These are phyloP conservation scores for Solanum infundibuliforme DNA, from an alignment of 257 asterid species.

Conservation along the genomic window DNA sequence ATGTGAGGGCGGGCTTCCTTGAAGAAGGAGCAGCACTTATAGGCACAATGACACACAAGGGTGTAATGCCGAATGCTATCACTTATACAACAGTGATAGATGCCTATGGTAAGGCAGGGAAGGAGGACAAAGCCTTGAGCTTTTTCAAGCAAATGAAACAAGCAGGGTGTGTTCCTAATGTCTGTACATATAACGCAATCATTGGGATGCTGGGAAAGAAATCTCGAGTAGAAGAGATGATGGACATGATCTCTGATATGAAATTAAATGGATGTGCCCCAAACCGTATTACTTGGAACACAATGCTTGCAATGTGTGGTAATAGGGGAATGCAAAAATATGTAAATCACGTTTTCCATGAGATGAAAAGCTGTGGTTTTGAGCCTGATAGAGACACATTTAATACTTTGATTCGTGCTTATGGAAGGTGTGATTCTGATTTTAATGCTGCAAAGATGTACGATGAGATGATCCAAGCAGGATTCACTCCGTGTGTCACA, in stretches of 20 bases:
- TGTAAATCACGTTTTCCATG: conserved; percentile 56
- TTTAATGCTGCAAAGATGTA: conserved; percentile 62
- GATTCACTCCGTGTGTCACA: conserved; percentile 69
- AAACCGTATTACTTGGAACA: conserved; percentile 88
- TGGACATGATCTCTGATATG: conserved; percentile 68
- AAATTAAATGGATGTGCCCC: conserved; percentile 73
- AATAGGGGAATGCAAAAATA: conserved; percentile 69
- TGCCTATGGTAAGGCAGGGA: conserved; percentile 88
- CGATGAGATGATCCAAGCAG: conserved; percentile 72
- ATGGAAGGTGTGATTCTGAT: conserved; percentile 78
- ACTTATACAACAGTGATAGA: conserved; percentile 89
- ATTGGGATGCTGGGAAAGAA: conserved; percentile 91
- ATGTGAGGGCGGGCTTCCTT: conserved; percentile 81
- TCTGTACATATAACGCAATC: conserved; percentile 79
- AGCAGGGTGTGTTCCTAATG: conserved; percentile 88
- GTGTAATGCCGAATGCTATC: conserved; percentile 72
- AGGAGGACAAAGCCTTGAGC: conserved; percentile 63
- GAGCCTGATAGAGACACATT: conserved; percentile 90
- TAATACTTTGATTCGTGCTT: conserved; percentile 76
- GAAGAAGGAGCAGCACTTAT: conserved; percentile 81
- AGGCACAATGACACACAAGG: conserved; percentile 65
- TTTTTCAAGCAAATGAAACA: conserved; percentile 66
- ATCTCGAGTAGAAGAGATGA: conserved; percentile 75
- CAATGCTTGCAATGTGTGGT: conserved; percentile 82
- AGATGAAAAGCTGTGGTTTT: conserved; percentile 86